phyloP scores from a whole-genome alignment of 352 stramenopile species.

The Pythium pyrilobum region DNA sequence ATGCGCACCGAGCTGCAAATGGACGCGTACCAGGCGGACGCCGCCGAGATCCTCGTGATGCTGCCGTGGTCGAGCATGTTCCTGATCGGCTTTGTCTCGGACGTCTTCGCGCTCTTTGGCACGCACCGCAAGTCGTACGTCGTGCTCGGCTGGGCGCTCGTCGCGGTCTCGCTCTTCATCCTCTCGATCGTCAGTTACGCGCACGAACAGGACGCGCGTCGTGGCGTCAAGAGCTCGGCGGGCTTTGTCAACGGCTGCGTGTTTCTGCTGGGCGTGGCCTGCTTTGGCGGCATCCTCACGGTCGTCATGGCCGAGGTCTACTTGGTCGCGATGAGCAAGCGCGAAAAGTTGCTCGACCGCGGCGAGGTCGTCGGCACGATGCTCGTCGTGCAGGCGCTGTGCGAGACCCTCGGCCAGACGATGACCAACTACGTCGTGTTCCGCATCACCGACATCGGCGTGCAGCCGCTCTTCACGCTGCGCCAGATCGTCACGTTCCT shows the following conservation, averaged over 20 bases:
- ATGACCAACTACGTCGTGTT: constrained; percentile 49
- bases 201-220: constrained; percentile 33
- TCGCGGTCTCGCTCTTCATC: constrained; percentile 36
- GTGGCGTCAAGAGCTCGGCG: constrained; percentile 14
- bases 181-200: constrained; percentile 54
- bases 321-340: constrained; percentile 51
- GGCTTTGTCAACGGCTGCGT: constrained; percentile 37
- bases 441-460: constrained; percentile 33
- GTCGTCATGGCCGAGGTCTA: constrained; percentile 51
- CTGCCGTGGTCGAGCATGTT: constrained; percentile 78
- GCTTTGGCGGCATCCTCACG: constrained; percentile 41
- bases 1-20: constrained; percentile 67
- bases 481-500: constrained; percentile 43
- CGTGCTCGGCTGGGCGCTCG: constrained; percentile 38
- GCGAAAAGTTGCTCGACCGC: constrained; percentile 26
- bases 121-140: constrained; percentile 52
- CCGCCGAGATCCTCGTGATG: constrained; percentile 48
- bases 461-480: constrained; percentile 41
- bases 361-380: constrained; percentile 38
- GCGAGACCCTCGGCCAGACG: constrained; percentile 39
- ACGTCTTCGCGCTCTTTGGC: constrained; percentile 39
- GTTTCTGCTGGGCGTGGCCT: constrained; percentile 38
- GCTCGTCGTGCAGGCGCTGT: constrained; percentile 44
- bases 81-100: constrained; percentile 63
- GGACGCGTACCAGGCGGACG: constrained; percentile 48